phyloP scores from a whole-genome alignment of 78 protist genomes.

The Guillardia theta region DNA sequence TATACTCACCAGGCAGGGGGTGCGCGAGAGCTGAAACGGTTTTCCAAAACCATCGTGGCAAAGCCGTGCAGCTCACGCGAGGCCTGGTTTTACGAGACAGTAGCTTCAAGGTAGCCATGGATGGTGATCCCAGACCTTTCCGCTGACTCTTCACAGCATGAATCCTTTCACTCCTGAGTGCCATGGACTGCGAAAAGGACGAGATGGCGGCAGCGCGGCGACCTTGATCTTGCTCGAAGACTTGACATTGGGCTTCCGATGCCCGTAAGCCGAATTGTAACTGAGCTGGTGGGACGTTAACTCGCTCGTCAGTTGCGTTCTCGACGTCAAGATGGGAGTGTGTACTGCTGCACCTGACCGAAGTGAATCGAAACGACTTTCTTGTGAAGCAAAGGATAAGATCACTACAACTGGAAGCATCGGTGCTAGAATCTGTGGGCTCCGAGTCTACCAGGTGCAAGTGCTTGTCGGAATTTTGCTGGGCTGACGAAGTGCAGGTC shows the following conservation, averaged over 20 bases:
- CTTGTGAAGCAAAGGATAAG: neutral
- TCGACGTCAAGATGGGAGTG: neutral
- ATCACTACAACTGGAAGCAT: neutral
- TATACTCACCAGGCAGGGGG: neutral
- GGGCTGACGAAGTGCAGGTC: neutral
- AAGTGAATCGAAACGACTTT: neutral
- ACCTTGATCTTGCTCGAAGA: neutral
- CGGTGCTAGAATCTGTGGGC: neutral
- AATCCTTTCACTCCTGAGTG: neutral
- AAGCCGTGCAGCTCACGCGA: neutral
- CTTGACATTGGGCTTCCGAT: neutral
- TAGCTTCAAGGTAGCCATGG: neutral
- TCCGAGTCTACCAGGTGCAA: neutral
- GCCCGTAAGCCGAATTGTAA: too few species aligned
- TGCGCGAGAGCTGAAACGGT: neutral
- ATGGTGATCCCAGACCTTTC: too few species aligned
- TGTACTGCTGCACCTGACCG: neutral
- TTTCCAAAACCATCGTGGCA: neutral
- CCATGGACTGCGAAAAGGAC: neutral
- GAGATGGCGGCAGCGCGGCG: neutral
- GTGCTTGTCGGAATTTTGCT: too few species aligned
- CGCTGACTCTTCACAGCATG: too few species aligned
- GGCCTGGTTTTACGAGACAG: neutral
- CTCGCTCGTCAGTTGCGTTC: too few species aligned
- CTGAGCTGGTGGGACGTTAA: too few species aligned